Evolutionary conservation across 495 filamentous ascomycete genomes (phyloP), one percentile per base, ranked within the genome.

Genomic region (Tricharina praecox): DNA sequence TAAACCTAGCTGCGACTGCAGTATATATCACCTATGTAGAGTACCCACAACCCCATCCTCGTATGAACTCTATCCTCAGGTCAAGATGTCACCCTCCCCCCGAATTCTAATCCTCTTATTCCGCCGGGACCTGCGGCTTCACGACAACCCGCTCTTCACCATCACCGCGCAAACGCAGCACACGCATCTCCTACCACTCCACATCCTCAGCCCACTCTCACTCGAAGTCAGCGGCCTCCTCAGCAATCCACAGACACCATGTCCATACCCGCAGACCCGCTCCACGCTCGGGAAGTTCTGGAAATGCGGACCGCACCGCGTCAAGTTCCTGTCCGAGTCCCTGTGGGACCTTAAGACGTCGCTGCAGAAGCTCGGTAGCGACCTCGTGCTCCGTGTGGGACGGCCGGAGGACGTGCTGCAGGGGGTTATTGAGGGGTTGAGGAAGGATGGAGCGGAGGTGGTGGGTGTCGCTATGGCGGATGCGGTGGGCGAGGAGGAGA

Each of bases 201-300:
- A 76, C 55, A 67, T 80, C 35, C 73, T 83, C 43, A 66, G 71
- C 1, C 71, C 77, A 2, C 63, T 76, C 37, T 77, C 83, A 52
- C 59, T 83, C 23, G 79, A 84, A 53, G 66, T 79, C n/a, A 77
- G 75, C 1, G 81, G 80, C 16, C 77, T 85, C 54, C 57, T 83
- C 7, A 53, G 59, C 4, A 51, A 58, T 4, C 41, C 52, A 11
- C 50, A 47, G 2, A 42, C 55, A 11, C 55, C 56, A 35, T 74
- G 63, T 11, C 79, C 79, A 0, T 82, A 72, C 46, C 69, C 70
- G 2, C 70, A 74, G 55, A 75, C 77, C 9, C 66, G 69, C 30
- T 74, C 73, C 45, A 50, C 60, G 8, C 60, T 76, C 24, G 77
- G 67, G 5, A 64, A 64, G 10, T 79, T 81, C 55, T 79, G 75